Evolutionary conservation across 2,329 filamentous ascomycete species (phyloP), one percentile per base, ranked within the genome.

Genomic region (Diaporthe nobilis): DNA sequence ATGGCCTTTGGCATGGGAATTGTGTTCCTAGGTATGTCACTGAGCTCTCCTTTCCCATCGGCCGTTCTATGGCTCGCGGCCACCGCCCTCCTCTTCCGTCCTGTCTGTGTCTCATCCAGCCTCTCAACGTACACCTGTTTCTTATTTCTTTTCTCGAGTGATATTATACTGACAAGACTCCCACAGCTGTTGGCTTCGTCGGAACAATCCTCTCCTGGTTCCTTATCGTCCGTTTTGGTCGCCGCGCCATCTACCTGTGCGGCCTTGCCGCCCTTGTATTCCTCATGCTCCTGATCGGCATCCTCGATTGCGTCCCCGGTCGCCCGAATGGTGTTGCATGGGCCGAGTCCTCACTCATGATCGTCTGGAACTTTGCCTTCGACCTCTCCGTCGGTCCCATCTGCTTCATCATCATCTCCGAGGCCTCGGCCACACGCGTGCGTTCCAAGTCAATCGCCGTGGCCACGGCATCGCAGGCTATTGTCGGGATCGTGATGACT

Each of bases 1-100:
- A 85, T 87, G 34, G 85, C 90, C 0, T 92, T 90, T 77, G 84
- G 88, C 73, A 90, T 92, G 80, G 87, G 89, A 13, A 86, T 92
- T 76, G 90, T 87, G 0, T 87, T 88, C 67, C 73, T 86, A 51
- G 84, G 82, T 85, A 58, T 79, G 84, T 81, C 4, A 6, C 22
- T 37, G 22, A 34, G 20, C 42, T 42, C 31, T 28, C 8, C 20
- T 20, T 13, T 61, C 13, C 34, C 22, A 28, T 12, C 2, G 1
- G 4, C 47, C 47, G 7, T 28, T 12, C 77, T 81, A 2, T 55
- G 3, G 12, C 31, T 42, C 9, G 10, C 4, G 34, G 34, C 17
- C 12, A 3, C 22, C 6, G 0, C 20, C 22, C 3, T n/a, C 2
- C 20, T 15, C 12, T 15, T 13, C 5, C 22, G 5, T 60, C 9